Evolutionary conservation across 176 grass and related monocot species (phyloP), one percentile per base, ranked within the genome.

Genomic region (Oryza glaberrima): DNA sequence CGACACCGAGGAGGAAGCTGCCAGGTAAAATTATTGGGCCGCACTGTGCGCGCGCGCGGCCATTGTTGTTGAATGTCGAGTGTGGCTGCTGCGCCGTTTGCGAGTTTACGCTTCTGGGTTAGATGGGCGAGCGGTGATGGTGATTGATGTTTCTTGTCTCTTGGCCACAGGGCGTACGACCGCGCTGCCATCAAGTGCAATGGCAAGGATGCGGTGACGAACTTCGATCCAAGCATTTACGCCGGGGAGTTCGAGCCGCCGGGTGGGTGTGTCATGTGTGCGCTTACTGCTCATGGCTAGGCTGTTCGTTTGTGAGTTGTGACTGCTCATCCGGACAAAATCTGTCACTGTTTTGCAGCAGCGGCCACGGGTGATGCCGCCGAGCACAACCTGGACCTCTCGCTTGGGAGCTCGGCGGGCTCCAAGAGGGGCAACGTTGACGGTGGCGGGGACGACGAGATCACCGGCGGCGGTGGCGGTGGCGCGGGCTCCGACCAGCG

Each of bases 311-410:
- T 63, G 20, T 63, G 54, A 20, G 6, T 63, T 63, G 20, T 23
- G 54, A 20, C 54, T 58, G 58, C 58, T 63, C 58, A 63, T 63
- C 58, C 3, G 58, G 58, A 23, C 58, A 23, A 63, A 63, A 63
- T 63, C 58, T 23, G 58, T 63, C 58, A 63, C 58, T 63, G 58
- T 26, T 23, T 23, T 11, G 13, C 74, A 68, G 75, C 77, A 64
- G 72, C 43, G 14, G 20, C 83, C 35, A 34, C 22, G 1, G 66
- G 8, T n/a, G 84, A 64, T 60, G 1, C 54, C 54, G 83, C 58
- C n/a, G 93, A 90, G 69, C 93, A 98, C 70, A 95, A 98, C 72
- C 87, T 98, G 32, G 93, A 95, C 86, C 84, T 98, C n/a, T 93
- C 91, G 38, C 84, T 98, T 36, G 96, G 96, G 20, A 93, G 89